Percentiles rank a stretch among this genome's conserved stretches.
These are phyloP conservation scores for Viola odorata DNA, from an alignment of 345 rosid species.

Conservation along the genomic window DNA sequence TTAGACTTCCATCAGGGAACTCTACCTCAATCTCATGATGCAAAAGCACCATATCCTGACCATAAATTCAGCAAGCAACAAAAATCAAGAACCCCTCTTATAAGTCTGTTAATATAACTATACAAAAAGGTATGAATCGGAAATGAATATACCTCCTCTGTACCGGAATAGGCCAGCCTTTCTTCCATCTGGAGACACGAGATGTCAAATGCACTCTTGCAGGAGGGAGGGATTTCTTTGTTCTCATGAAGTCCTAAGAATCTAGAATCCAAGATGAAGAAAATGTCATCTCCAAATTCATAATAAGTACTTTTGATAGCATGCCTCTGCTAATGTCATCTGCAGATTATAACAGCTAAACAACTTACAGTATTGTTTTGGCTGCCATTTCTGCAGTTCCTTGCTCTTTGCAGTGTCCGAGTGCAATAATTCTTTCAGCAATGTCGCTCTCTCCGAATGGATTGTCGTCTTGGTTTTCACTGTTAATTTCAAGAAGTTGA, in stretches of 20 bases:
- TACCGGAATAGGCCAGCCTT: conserved; percentile 58
- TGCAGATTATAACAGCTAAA: conserved; percentile 14
- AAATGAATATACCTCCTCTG: conserved; percentile 58
- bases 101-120: too few relatives aligned
- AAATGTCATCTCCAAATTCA: background rate
- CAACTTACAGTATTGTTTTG: conserved; percentile 56
- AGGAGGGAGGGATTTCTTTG: conserved; percentile 53
- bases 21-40: conserved; percentile 85
- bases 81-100: background rate
- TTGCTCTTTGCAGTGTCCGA: conserved; percentile 57
- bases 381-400: conserved; percentile 56
- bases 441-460: conserved; percentile 50
- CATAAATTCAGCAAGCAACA: conserved; percentile 5
- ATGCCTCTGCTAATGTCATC: too few relatives aligned
- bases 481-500: conserved; percentile 36
- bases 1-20: conserved; percentile 44
- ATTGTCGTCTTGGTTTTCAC: conserved; percentile 22
- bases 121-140: too few relatives aligned
- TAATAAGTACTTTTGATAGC: too few relatives aligned
- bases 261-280: conserved; percentile 30
- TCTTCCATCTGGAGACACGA: conserved; percentile 77
- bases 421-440: conserved; percentile 41
- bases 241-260: conserved; percentile 67
- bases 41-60: conserved; percentile 92
- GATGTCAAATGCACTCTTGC: conserved; percentile 57